These are phyloP conservation scores for Drosera spatulata DNA, from an alignment of 179 eudicot genomes.

Conservation along the genomic window DNA sequence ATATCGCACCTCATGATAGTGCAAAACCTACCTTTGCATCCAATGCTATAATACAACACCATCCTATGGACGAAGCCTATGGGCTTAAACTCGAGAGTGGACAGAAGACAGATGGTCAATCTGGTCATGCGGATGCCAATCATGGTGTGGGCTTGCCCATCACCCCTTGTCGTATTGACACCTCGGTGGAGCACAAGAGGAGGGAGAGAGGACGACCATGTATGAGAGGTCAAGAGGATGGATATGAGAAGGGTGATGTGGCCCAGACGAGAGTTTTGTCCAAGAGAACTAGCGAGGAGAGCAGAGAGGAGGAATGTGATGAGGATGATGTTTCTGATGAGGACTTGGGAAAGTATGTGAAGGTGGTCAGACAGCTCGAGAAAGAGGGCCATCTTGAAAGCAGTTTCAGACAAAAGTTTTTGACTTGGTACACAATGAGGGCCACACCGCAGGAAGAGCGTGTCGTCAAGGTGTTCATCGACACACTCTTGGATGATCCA, in stretches of 20 bases:
- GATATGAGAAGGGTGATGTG: no score
- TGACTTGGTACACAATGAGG: constrained; percentile 88
- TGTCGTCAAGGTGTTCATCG: constrained; percentile 69
- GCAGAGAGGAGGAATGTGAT: constrained; percentile 24
- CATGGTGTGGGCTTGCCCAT: constrained; percentile 19
- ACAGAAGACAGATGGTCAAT: constrained; percentile 16
- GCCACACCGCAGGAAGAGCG: constrained; percentile 68
- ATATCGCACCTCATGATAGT: constrained; percentile 13
- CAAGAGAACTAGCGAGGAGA: background rate
- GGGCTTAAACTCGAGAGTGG: constrained; percentile 11
- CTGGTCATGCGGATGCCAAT: constrained; percentile 11
- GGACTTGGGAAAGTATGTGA: constrained; percentile 59
- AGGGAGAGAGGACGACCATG: no score
- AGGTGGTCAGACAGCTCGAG: constrained; percentile 69
- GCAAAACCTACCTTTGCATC: constrained; percentile 15
- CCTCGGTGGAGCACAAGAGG: no score
- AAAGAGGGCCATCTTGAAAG: constrained; percentile 66
- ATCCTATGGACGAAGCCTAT: constrained; percentile 11
- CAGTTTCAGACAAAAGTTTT: constrained; percentile 62
- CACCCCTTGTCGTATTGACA: constrained; percentile 20
- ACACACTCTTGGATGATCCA: constrained; percentile 64
- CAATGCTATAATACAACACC: constrained; percentile 15
- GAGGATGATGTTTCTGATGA: constrained; percentile 16
- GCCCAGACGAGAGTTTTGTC: no score
- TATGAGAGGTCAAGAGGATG: no score